A percentile compares a stretch with the other conserved stretches of the same genome.
phyloP scores from a whole-genome alignment of 495 filamentous ascomycete species.

The Trichocladium uniseriatum region DNA sequence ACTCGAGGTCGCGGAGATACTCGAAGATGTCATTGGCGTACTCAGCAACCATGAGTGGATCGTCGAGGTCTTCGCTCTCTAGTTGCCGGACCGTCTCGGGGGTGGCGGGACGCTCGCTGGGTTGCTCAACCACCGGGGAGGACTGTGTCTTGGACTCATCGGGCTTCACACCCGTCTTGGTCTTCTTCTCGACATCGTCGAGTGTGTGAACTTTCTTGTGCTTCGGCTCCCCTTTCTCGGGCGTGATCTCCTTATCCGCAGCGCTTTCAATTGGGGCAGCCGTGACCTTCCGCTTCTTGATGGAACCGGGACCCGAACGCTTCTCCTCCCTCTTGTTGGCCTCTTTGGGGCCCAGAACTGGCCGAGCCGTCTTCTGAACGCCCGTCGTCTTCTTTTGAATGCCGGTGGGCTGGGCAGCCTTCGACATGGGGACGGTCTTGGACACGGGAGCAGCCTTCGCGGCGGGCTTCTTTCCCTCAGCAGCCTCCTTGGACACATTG shows the following conservation, averaged over 20 bases:
- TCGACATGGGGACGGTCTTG: constrained; percentile 67
- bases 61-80: constrained; percentile 79
- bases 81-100: constrained; percentile 53
- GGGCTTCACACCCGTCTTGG: constrained; percentile 33
- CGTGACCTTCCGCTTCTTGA: constrained; percentile 52
- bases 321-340: constrained; percentile 64
- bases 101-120: constrained; percentile 22
- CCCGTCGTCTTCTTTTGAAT: constrained; percentile 73
- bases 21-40: constrained; percentile 98
- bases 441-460: constrained; percentile 58
- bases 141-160: constrained; percentile 8
- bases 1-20: constrained; percentile 81
- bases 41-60: constrained; percentile 95
- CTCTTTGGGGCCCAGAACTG: constrained; percentile 55
- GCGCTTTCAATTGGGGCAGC: constrained; percentile 11
- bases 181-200: constrained; percentile 25
- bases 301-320: constrained; percentile 61
- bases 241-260: constrained; percentile 50
- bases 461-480: constrained; percentile 63
- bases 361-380: constrained; percentile 52
- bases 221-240: constrained; percentile 45
- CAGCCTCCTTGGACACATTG: constrained; percentile 74
- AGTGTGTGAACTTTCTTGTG: constrained; percentile 40
- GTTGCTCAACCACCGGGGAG: too few relatives aligned
- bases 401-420: constrained; percentile 64